Conservation (phyloP, 1,284 basidiomycete species). For the Puccinia horiana region DNA sequence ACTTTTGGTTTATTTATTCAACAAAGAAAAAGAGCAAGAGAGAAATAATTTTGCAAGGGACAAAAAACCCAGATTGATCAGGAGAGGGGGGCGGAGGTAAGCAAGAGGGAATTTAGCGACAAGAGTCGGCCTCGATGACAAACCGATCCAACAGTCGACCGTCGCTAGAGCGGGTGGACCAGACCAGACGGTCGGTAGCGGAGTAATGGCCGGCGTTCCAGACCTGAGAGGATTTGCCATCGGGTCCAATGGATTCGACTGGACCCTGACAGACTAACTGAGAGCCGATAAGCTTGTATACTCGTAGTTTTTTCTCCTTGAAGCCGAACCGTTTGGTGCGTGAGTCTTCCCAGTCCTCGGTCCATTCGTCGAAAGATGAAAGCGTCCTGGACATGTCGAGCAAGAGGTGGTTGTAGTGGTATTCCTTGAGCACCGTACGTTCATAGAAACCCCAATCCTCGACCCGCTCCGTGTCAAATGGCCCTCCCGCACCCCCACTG, state of each 20-base stretch:
- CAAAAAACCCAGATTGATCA: background rate
- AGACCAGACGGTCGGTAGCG: conserved; percentile 52
- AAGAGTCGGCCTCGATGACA: conserved; percentile 50
- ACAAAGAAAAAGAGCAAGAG: background rate
- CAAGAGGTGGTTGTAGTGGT: conserved; percentile 52
- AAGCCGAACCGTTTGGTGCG: background rate
- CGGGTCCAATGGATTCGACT: background rate
- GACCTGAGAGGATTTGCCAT: background rate
- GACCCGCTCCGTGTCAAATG: conserved; percentile 52
- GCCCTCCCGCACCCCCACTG: conserved; percentile 53
- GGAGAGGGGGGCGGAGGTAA: background rate
- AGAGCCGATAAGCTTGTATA: conserved; percentile 33
- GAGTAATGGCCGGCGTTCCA: conserved; percentile 26
- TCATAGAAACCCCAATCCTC: conserved; percentile 54
- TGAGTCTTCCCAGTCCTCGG: conserved; percentile 24
- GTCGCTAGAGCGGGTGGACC: conserved; percentile 51
- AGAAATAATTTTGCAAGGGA: background rate
- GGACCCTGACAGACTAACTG: conserved; percentile 36
- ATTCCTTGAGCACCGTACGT: conserved; percentile 7
- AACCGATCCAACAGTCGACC: conserved; percentile 51
- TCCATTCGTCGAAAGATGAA: conserved; percentile 1
- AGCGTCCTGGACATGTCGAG: conserved; percentile 32
- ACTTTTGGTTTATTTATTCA: too few species aligned
- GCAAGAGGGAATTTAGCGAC: conserved; percentile 11
- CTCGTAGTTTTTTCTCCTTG: conserved; percentile 23